Conservation (phyloP, 192 early-diverging fungal genomes). For the Coemansia sp. region DNA sequence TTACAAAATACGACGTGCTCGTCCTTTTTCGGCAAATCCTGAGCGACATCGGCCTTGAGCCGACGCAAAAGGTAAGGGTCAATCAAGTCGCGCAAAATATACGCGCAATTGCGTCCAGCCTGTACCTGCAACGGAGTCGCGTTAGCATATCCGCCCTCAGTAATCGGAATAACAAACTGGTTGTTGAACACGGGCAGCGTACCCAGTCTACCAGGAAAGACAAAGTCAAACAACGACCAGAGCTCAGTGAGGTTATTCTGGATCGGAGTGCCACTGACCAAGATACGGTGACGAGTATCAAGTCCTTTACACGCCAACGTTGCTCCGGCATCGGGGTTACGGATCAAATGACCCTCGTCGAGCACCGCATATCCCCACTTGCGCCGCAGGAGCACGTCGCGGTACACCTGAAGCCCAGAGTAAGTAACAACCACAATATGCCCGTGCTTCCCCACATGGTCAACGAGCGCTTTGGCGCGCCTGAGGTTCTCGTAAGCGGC, state of each 20-base stretch:
- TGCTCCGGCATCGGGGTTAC: slow-evolving; percentile 92
- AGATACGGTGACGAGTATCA: slow-evolving; percentile 71
- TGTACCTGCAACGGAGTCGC: slow-evolving; percentile 90
- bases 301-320: slow-evolving; percentile 76
- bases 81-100: slow-evolving; percentile 88
- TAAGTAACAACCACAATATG: slow-evolving; percentile 92
- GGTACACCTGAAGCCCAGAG: slow-evolving; percentile 77
- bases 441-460: slow-evolving; percentile 55
- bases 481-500: slow-evolving; percentile 28
- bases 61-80: slow-evolving; percentile 91
- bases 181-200: slow-evolving; percentile 59
- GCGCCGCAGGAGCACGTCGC: slow-evolving; percentile 66
- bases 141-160: slow-evolving; percentile 90
- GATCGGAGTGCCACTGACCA: slow-evolving; percentile 81
- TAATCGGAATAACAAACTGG: slow-evolving; percentile 93
- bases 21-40: slow-evolving; percentile 85
- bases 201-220: slow-evolving; percentile 77
- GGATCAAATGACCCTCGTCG: slow-evolving; percentile 97
- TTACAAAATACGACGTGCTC: slow-evolving; percentile 96
- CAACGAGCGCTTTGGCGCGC: slow-evolving; percentile 37
- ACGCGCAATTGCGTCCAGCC: slow-evolving; percentile 92
- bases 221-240: slow-evolving; percentile 83
- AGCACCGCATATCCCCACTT: slow-evolving; percentile 88
- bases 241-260: slow-evolving; percentile 83
- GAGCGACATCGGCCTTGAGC: slow-evolving; percentile 91